Conservation (phyloP, 768 basidiomycete species). For the Clitopilus passeckerianus region DNA sequence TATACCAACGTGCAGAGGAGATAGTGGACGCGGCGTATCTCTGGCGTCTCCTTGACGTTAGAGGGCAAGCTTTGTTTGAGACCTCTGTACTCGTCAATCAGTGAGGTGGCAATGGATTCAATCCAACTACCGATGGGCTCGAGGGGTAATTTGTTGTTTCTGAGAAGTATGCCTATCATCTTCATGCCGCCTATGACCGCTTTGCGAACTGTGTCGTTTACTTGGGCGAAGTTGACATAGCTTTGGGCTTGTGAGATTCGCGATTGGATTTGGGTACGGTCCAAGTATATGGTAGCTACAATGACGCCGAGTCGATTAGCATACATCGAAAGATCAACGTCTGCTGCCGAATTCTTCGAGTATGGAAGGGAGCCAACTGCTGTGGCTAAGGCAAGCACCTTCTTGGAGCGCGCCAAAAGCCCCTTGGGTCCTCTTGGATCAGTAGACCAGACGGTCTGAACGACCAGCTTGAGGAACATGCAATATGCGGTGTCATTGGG, state of each 20-base stretch:
- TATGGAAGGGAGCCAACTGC: constrained; percentile 71
- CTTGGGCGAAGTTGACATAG: constrained; percentile 64
- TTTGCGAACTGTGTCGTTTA: constrained; percentile 58
- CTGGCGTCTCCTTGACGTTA: neutral
- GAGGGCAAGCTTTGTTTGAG: neutral
- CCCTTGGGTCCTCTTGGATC: constrained; percentile 20
- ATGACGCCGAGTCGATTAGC: constrained; percentile 79
- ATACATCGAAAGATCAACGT: constrained; percentile 64
- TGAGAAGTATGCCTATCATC: constrained; percentile 60
- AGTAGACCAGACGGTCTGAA: constrained; percentile 43
- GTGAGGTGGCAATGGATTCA: constrained; percentile 45
- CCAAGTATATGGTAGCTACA: constrained; percentile 65
- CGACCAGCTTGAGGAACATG: constrained; percentile 78
- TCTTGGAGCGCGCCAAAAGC: constrained; percentile 43
- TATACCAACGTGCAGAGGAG: neutral
- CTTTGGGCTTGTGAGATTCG: constrained; percentile 62
- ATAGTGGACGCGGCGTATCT: neutral
- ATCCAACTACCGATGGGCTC: constrained; percentile 60
- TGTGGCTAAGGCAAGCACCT: constrained; percentile 65
- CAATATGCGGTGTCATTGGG: constrained; percentile 67
- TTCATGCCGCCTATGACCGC: constrained; percentile 73
- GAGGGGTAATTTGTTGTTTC: constrained; percentile 46
- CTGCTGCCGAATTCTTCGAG: constrained; percentile 46
- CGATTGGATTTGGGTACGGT: constrained; percentile 38
- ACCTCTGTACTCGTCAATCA: constrained; percentile 52